Conservation (phyloP, 1,284 basidiomycete species). For the Cystobasidiaceae sp. region DNA sequence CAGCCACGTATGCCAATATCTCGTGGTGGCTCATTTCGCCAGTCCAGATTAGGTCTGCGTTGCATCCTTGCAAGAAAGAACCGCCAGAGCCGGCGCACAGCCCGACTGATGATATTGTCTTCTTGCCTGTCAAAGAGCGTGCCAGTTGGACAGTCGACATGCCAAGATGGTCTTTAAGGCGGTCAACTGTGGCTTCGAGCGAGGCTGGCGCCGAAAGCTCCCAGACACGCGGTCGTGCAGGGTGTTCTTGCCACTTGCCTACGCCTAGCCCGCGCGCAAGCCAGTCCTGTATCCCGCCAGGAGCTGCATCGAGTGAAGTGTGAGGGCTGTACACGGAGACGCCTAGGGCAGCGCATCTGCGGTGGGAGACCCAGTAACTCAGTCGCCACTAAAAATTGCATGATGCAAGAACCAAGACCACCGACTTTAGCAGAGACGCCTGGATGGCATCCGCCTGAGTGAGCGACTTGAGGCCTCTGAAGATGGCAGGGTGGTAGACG, state of each 20-base stretch:
- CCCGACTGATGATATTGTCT: constrained; percentile 2
- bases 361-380: background rate
- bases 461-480: constrained; percentile 29
- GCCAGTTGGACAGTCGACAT: constrained; percentile 25
- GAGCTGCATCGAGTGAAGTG: constrained; percentile 27
- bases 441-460: constrained; percentile 24
- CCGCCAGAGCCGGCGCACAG: constrained; percentile 28
- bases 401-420: no score
- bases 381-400: background rate
- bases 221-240: constrained; percentile 14
- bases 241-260: constrained; percentile 25
- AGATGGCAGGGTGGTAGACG: constrained; percentile 32
- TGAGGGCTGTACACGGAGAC: constrained; percentile 32
- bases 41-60: constrained; percentile 25
- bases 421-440: constrained; percentile 21
- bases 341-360: constrained; percentile 11
- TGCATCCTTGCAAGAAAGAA: constrained; percentile 1
- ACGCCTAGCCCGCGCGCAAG: constrained; percentile 23
- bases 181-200: constrained; percentile 8
- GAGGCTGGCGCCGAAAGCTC: constrained; percentile 6
- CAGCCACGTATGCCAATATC: constrained; percentile 21
- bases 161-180: constrained; percentile 29
- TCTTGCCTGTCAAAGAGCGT: constrained; percentile 1
- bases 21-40: constrained; percentile 31
- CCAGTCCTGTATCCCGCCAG: constrained; percentile 32